Conservation (phyloP, 2,329 filamentous ascomycete genomes). For the Pseudocercospora cruenta region DNA sequence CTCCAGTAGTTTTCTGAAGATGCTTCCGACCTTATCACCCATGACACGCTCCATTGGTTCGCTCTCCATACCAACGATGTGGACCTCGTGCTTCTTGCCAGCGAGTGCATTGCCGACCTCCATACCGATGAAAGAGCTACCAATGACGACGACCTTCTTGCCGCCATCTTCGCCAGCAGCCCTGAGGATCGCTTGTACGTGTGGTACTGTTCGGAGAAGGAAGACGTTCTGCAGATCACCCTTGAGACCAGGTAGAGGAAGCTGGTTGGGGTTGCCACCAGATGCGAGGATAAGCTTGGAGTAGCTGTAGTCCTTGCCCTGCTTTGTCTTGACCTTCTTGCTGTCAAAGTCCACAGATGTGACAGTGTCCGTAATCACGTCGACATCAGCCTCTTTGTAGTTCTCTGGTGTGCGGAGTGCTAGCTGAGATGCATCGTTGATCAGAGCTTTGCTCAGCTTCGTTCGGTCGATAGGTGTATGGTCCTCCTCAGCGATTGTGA, state of each 20-base stretch:
- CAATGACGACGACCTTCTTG: constrained; percentile 91
- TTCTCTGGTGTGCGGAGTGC: constrained; percentile 76
- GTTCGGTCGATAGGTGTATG: constrained; percentile 83
- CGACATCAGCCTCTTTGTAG: constrained; percentile 67
- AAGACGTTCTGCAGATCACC: constrained; percentile 82
- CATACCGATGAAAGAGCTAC: constrained; percentile 97
- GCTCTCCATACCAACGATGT: constrained; percentile 85
- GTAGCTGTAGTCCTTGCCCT: constrained; percentile 73
- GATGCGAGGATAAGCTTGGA: constrained; percentile 89
- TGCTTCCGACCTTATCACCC: constrained; percentile 76
- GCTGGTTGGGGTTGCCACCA: constrained; percentile 73
- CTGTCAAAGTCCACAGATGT: constrained; percentile 73
- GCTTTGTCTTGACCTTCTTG: constrained; percentile 75
- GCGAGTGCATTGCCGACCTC: constrained; percentile 85
- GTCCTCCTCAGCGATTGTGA: constrained; percentile 81
- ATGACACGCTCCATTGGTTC: constrained; percentile 85
- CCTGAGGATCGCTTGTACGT: constrained; percentile 75
- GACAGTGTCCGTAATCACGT: constrained; percentile 61
- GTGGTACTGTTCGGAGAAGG: constrained; percentile 74
- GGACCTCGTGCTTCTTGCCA: constrained; percentile 77
- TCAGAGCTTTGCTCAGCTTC: constrained; percentile 91
- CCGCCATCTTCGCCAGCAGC: constrained; percentile 77
- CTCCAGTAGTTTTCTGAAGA: constrained; percentile 79
- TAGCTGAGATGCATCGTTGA: constrained; percentile 78
- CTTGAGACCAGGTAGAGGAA: constrained; percentile 85